Conservation (phyloP, 2,329 filamentous ascomycete genomes). For the Trichophyton equinum region DNA sequence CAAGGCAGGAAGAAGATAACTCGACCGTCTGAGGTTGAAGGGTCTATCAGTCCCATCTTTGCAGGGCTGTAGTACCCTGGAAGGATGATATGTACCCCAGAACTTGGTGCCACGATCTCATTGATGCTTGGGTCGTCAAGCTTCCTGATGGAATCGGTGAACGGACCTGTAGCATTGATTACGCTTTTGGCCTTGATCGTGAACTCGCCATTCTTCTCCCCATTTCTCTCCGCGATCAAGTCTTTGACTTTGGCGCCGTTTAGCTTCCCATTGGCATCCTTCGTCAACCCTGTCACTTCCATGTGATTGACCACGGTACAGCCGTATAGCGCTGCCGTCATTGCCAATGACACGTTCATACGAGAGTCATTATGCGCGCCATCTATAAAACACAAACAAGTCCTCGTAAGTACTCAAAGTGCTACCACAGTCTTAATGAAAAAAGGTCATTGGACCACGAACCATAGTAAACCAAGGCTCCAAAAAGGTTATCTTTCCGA, state of each 20-base stretch:
- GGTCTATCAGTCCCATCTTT: slow-evolving; percentile 80
- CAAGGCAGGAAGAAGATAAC: slow-evolving; percentile 90
- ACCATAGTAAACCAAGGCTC: slow-evolving; percentile 78
- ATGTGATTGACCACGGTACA: slow-evolving; percentile 72
- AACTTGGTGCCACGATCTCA: slow-evolving; percentile 74
- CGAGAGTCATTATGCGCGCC: slow-evolving; percentile 84
- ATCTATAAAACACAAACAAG: slow-evolving; percentile 42
- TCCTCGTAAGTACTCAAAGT: slow-evolving; percentile 12
- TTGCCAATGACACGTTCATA: slow-evolving; percentile 80
- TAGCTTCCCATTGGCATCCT: slow-evolving; percentile 58
- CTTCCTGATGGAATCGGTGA: slow-evolving; percentile 73
- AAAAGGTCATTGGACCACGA: slow-evolving; percentile 12
- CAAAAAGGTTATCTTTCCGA: slow-evolving; percentile 64
- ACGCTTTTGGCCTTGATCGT: slow-evolving; percentile 65
- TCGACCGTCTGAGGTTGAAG: slow-evolving; percentile 72
- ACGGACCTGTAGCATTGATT: slow-evolving; percentile 81
- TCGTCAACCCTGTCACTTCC: slow-evolving; percentile 64
- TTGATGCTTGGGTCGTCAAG: slow-evolving; percentile 61
- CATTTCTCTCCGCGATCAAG: slow-evolving; percentile 52
- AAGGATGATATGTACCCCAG: slow-evolving; percentile 74
- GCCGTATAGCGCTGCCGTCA: slow-evolving; percentile 80
- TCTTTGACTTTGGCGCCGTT: slow-evolving; percentile 65
- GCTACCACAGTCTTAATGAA: background rate
- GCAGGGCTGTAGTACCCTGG: slow-evolving; percentile 76
- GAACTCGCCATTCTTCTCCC: slow-evolving; percentile 51